Evolutionary conservation across 1,284 basidiomycete species (phyloP).

Genomic region (Fomitopsis schrenkii): DNA sequence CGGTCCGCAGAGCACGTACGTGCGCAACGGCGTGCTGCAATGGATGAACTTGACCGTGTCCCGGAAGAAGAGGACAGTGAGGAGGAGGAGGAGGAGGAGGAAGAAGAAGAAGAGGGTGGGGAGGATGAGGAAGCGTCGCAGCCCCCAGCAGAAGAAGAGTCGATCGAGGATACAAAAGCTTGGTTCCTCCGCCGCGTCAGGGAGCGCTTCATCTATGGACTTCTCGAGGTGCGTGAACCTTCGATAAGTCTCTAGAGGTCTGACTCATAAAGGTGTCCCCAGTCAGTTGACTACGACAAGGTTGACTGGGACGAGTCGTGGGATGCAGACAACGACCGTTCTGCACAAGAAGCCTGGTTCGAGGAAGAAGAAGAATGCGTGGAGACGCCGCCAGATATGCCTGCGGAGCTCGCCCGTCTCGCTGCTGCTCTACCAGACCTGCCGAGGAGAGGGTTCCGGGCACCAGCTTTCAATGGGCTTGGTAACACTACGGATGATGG

Average conservation of each 20-base stretch:
- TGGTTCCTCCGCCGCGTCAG: constrained; percentile 56
- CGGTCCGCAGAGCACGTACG: constrained; percentile 61
- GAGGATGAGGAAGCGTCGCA: constrained; percentile 15
- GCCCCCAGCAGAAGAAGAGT: constrained; percentile 23
- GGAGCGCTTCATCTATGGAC: constrained; percentile 73
- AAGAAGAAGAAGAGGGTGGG: constrained; percentile 5
- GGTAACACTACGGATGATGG: background rate
- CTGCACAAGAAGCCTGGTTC: constrained; percentile 73
- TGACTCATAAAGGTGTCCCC: constrained; percentile 1
- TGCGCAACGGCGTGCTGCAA: constrained; percentile 38
- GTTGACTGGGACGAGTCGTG: constrained; percentile 75
- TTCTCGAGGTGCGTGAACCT: constrained; percentile 54
- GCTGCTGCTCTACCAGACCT: background rate
- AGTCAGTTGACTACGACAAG: constrained; percentile 68
- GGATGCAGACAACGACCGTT: constrained; percentile 56
- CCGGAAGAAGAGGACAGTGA: constrained; percentile 61
- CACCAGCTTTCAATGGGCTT: background rate
- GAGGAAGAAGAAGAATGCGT: constrained; percentile 56
- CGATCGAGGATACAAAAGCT: constrained; percentile 42
- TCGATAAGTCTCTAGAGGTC: background rate
- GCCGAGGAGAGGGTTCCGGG: background rate
- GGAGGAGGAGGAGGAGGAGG: constrained; percentile 39
- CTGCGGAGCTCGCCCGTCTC: constrained; percentile 1
- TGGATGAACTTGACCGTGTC: constrained; percentile 44
- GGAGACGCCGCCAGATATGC: constrained; percentile 9